These are phyloP conservation scores for Cordyceps fumosorosea DNA, from an alignment of 2,329 filamentous ascomycete species.

Conservation along the genomic window DNA sequence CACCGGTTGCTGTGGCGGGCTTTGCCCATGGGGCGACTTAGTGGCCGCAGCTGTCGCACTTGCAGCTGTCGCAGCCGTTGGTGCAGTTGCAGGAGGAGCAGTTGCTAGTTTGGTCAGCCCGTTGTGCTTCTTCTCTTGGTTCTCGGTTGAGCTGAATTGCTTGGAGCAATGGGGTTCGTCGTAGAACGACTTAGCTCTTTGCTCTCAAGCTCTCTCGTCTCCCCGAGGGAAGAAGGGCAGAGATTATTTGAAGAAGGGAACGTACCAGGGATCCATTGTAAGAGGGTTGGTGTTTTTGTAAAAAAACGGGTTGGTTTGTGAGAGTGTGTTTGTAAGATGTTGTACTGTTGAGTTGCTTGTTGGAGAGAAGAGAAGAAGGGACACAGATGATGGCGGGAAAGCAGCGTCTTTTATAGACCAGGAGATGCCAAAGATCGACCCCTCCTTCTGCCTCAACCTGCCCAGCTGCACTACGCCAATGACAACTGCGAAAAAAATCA, in stretches of 20 bases:
- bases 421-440: not conserved
- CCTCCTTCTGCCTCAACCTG: not conserved
- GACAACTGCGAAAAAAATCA: not conserved
- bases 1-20: not conserved
- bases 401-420: constrained; percentile 8
- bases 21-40: not conserved
- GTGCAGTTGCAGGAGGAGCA: constrained; percentile 20
- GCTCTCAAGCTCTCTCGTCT: not conserved
- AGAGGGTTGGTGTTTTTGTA: not conserved
- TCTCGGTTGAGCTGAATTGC: not conserved
- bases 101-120: constrained; percentile 13
- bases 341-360: not conserved
- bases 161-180: not conserved
- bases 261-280: constrained; percentile 14
- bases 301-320: not conserved
- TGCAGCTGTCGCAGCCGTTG: constrained; percentile 19
- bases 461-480: not conserved
- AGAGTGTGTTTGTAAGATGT: not conserved
- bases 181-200: not conserved
- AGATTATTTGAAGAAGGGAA: not conserved
- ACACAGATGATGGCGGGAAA: not conserved
- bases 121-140: not conserved
- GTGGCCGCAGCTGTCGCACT: constrained; percentile 19
- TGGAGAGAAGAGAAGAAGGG: not conserved
- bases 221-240: not conserved